A percentile compares a stretch with the other conserved stretches of the same genome.
Conservation (phyloP, 73 alveolate species). For the Paramecium pentaurelia region DNA sequence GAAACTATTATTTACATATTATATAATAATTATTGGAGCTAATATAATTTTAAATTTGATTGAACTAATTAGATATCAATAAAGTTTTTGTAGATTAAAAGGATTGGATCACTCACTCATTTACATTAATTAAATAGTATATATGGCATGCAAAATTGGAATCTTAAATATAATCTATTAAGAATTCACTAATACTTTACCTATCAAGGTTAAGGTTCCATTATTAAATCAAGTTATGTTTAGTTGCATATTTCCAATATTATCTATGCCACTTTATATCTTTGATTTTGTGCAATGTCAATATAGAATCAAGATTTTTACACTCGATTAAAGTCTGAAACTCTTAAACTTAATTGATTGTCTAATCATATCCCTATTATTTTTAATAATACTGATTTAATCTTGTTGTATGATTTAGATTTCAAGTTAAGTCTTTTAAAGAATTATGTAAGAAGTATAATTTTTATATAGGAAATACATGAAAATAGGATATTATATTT, state of each 20-base stretch:
- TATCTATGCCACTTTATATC: slow-evolving; percentile 40
- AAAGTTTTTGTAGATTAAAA: background rate
- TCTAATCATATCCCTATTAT: background rate
- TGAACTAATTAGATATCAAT: slow-evolving; percentile 23
- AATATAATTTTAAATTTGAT: slow-evolving; percentile 16
- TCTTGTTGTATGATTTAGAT: background rate
- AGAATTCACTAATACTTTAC: slow-evolving; percentile 34
- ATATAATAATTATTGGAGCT: background rate
- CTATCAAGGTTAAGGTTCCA: background rate
- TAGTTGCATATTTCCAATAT: slow-evolving; percentile 23
- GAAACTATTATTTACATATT: slow-evolving; percentile 31
- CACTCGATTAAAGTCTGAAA: background rate
- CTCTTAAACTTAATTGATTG: background rate
- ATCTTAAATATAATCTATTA: background rate
- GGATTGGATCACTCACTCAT: slow-evolving; percentile 15
- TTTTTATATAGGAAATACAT: background rate
- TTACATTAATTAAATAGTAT: background rate
- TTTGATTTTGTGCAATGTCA: slow-evolving; percentile 21
- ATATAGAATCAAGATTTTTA: background rate
- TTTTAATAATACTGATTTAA: background rate
- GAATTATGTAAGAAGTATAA: background rate
- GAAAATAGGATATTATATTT: background rate
- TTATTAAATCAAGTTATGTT: background rate
- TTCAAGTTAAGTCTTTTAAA: background rate
- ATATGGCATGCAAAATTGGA: slow-evolving; percentile 6